Conservation (phyloP, 2,329 filamentous ascomycete species). For the Beauveria sp. region DNA sequence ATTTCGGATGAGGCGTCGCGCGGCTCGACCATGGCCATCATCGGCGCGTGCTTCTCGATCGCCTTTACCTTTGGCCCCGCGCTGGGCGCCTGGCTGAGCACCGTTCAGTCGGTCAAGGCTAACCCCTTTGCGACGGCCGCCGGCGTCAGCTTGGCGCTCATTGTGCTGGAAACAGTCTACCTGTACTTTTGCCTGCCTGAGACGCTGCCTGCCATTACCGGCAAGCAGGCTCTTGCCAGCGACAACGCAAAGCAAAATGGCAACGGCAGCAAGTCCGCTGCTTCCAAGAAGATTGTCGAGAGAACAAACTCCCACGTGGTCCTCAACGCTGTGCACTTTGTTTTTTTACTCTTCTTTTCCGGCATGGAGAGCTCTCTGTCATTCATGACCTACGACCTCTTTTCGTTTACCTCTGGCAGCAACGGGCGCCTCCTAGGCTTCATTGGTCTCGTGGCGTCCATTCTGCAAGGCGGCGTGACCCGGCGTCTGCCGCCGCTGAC, state of each 20-base stretch:
- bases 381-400: conserved; percentile 95
- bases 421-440: conserved; percentile 84
- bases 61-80: conserved; percentile 96
- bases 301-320: conserved; percentile 77
- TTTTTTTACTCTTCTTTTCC: conserved; percentile 93
- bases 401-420: conserved; percentile 68
- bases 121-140: conserved; percentile 95
- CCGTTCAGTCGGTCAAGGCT: conserved; percentile 66
- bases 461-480: conserved; percentile 91
- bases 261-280: conserved; percentile 17
- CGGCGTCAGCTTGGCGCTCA: conserved; percentile 75
- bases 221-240: conserved; percentile 16
- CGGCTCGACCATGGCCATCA: conserved; percentile 89
- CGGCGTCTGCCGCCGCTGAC: conserved; percentile 73
- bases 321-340: conserved; percentile 78
- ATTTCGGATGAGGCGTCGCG: conserved; percentile 81
- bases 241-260: conserved; percentile 15
- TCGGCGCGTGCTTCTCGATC: conserved; percentile 93
- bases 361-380: conserved; percentile 97
- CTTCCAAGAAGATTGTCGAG: conserved; percentile 20
- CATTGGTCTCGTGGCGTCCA: conserved; percentile 80
- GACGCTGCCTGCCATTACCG: conserved; percentile 60
- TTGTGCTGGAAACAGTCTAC: conserved; percentile 82
- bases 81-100: conserved; percentile 78
- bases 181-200: conserved; percentile 80